Percentiles rank a stretch among this genome's conserved stretches.
phyloP scores from a whole-genome alignment of 2,329 filamentous ascomycete species.

The Sporothrix globosa region DNA sequence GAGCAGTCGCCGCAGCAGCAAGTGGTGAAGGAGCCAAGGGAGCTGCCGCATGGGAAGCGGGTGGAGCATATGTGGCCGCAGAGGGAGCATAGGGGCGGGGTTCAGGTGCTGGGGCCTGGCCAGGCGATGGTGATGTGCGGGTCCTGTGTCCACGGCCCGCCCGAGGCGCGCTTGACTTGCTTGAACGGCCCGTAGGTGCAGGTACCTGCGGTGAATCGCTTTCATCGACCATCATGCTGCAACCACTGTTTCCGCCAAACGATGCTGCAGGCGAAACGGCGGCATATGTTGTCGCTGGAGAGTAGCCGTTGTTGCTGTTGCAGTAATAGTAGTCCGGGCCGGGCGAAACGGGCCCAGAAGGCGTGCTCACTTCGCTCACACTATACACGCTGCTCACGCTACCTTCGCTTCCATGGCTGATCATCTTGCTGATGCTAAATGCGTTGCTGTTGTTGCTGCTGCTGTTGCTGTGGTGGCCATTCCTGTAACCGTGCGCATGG shows the following conservation, averaged over 20 bases:
- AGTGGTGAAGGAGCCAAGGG: constrained; percentile 16
- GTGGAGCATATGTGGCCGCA: not conserved
- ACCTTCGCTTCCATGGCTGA: constrained; percentile 28
- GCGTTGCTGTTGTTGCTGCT: constrained; percentile 23
- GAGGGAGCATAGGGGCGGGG: not conserved
- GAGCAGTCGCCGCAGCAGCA: not conserved
- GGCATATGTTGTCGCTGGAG: constrained; percentile 5
- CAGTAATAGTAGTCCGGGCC: constrained; percentile 22
- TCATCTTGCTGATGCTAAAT: constrained; percentile 30
- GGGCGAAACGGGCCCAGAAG: constrained; percentile 25
- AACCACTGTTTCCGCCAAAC: not conserved
- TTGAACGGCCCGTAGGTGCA: not conserved
- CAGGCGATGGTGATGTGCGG: constrained; percentile 20
- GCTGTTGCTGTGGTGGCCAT: not conserved
- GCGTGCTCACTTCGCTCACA: constrained; percentile 27
- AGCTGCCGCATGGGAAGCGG: not conserved
- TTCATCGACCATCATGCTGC: constrained; percentile 12
- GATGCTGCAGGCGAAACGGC: constrained; percentile 14
- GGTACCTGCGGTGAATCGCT: constrained; percentile 1
- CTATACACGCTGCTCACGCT: constrained; percentile 26
- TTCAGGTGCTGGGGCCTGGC: not conserved
- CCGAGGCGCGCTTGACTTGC: not conserved
- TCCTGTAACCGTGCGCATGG: not conserved
- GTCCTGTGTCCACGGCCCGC: constrained; percentile 4
- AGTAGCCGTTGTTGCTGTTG: constrained; percentile 30